Evolutionary conservation across 306 rosid genomes (phyloP), one percentile per base, ranked within the genome.

Genomic region (Lathyrus oleraceus): DNA sequence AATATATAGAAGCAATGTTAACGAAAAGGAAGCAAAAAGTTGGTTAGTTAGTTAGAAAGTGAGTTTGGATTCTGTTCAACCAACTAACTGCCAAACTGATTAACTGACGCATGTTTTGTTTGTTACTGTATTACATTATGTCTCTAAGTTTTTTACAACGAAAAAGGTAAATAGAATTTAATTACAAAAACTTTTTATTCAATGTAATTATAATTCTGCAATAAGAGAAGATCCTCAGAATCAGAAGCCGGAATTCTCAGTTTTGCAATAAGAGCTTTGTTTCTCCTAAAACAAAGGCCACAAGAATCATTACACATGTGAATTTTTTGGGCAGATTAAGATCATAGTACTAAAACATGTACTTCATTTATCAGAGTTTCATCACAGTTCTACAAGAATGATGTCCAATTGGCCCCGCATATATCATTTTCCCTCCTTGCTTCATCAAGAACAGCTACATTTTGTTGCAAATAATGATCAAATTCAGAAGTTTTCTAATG

Each of bases 391-490:
- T 76, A 78, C 85, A 58, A 64, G 80, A 82, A 74, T 70, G 58
- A 53, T 45, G 72, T 14, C 86, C 86, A 17, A 82, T 48, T 65
- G 78, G 75, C 28, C 85, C 82, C 25, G 59, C 85, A 15, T 82
- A 82, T 74, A 74, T 74, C 66, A 69, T 82, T 71, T 61, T 28
- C 2, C 85, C 85, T 74, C 85, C 85, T 56, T 39, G 58, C 69
- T 74, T 82, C 85, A 82, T 69, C 11, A 82, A 71, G 54, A 82
- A 74, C 23, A 82, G 70, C 83, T 82, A 73, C 79, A 77, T 53
- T 63, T 35, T 6, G 38, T 2, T 30, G 42, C 43, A 48, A 43
- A 35, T 8, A 67, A 36, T 53, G 6, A 13, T 71, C 19, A 71
- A 4, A 27, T 27, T 3, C 30, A 27, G 48, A 60, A 62, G 23